phyloP scores from a whole-genome alignment of 306 rosid genomes.

The Trichosanthes cucumerina region DNA sequence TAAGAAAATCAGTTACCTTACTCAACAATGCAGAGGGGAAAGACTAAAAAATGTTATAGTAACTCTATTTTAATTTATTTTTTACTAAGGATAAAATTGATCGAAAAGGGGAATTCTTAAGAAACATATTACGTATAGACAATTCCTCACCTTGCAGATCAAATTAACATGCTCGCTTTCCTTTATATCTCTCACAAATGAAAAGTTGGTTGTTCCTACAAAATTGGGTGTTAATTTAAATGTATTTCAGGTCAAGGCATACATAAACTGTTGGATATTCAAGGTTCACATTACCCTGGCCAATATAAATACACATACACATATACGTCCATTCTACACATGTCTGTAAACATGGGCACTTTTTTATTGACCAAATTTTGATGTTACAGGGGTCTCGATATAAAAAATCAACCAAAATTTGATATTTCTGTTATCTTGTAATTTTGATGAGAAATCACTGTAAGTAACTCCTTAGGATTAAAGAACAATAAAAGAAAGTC shows the following conservation, averaged over 20 bases:
- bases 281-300: neutral
- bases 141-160: constrained; percentile 57
- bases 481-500: neutral
- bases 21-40: neutral
- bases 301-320: neutral
- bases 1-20: neutral
- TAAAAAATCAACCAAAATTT: neutral
- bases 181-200: constrained; percentile 30
- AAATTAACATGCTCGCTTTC: constrained; percentile 32
- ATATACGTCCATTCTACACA: neutral
- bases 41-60: neutral
- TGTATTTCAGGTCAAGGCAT: neutral
- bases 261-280: neutral
- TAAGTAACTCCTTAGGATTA: neutral
- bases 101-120: neutral
- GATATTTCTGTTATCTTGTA: neutral
- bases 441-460: neutral
- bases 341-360: neutral
- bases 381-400: neutral
- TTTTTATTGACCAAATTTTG: neutral
- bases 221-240: neutral
- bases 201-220: constrained; percentile 35
- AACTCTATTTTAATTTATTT: neutral
- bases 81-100: neutral
- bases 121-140: neutral